A percentile compares a stretch with the other conserved stretches of the same genome.
Conservation (phyloP, 768 basidiomycete species). For the Mycena rebaudengoi region DNA sequence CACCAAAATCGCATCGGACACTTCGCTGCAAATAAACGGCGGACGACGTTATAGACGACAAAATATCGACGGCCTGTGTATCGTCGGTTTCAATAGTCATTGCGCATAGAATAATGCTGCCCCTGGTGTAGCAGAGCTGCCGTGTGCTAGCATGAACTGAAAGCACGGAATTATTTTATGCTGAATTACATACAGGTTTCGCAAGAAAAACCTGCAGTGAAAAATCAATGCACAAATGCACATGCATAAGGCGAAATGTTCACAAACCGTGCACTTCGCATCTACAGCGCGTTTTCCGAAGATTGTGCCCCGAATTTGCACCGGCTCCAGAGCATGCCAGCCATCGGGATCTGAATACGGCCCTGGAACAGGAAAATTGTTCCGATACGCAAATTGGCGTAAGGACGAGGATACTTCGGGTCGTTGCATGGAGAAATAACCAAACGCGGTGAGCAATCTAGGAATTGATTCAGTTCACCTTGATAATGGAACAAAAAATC, state of each 20-base stretch:
- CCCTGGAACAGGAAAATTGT: not conserved
- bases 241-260: not conserved
- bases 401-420: constrained; percentile 3
- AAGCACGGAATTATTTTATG: not conserved
- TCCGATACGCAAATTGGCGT: constrained; percentile 16
- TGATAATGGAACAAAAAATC: not conserved
- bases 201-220: constrained; percentile 17
- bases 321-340: constrained; percentile 16
- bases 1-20: constrained; percentile 1
- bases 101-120: constrained; percentile 15
- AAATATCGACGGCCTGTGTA: constrained; percentile 17
- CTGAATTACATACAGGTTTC: constrained; percentile 13
- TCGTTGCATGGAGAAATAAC: constrained; percentile 16
- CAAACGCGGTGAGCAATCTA: constrained; percentile 10
- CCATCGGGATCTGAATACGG: constrained; percentile 18
- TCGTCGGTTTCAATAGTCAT: constrained; percentile 20
- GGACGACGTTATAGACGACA: constrained; percentile 13
- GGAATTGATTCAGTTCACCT: not conserved
- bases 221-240: not conserved
- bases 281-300: constrained; percentile 18
- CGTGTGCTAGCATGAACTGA: not conserved
- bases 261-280: constrained; percentile 19
- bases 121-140: constrained; percentile 21
- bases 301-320: constrained; percentile 1
- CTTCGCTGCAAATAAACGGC: constrained; percentile 14